Conservation (phyloP, 257 asterid species). For the Fraxinus americana region DNA sequence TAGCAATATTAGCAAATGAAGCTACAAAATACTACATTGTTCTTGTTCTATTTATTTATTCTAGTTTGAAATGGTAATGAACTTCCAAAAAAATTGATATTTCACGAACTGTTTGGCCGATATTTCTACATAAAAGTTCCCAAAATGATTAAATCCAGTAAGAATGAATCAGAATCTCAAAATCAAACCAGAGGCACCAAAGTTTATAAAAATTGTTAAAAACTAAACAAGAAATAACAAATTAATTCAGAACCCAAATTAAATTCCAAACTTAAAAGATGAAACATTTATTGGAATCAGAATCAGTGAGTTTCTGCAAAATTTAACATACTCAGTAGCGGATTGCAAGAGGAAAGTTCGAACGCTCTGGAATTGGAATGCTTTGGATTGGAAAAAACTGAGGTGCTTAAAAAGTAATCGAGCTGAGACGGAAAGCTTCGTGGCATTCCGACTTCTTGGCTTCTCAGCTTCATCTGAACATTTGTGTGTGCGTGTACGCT, state of each 20-base stretch:
- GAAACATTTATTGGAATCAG: slow-evolving; percentile 61
- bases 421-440: slow-evolving; percentile 30
- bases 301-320: slow-evolving; percentile 55
- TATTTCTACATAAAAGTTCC: too few species aligned
- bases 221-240: not conserved
- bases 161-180: not conserved
- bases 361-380: slow-evolving; percentile 40
- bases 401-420: slow-evolving; percentile 28
- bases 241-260: too few species aligned
- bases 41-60: too few species aligned
- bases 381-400: not conserved
- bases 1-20: too few species aligned
- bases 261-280: not conserved
- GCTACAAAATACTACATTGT: too few species aligned
- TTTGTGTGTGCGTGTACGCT: too few species aligned
- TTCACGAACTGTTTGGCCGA: too few species aligned
- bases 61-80: too few species aligned
- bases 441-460: slow-evolving; percentile 37
- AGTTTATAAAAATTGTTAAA: not conserved
- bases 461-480: too few species aligned
- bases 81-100: too few species aligned
- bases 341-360: slow-evolving; percentile 70
- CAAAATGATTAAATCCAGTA: not conserved
- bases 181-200: slow-evolving; percentile 1
- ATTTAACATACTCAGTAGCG: slow-evolving; percentile 66